phyloP scores from a whole-genome alignment of 495 filamentous ascomycete species.

The Durotheca rogersii region DNA sequence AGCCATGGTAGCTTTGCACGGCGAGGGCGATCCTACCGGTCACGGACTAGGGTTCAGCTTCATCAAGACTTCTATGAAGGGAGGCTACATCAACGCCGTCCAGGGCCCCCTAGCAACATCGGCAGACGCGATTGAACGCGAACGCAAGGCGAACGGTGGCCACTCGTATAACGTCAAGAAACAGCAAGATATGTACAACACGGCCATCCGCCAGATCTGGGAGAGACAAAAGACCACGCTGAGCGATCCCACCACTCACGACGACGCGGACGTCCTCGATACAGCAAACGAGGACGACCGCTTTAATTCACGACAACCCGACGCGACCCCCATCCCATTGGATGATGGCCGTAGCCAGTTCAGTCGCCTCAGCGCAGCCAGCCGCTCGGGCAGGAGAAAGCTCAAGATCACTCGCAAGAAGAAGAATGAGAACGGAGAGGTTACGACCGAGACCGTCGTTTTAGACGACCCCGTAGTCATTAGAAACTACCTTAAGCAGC shows the following conservation, averaged over 20 bases:
- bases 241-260: conserved; percentile 53
- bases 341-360: conserved; percentile 88
- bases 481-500: conserved; percentile 57
- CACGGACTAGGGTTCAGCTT: conserved; percentile 93
- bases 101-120: conserved; percentile 86
- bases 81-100: conserved; percentile 87
- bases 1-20: conserved; percentile 93
- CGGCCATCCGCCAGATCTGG: conserved; percentile 87
- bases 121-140: conserved; percentile 62
- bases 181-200: conserved; percentile 86
- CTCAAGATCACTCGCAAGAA: conserved; percentile 72
- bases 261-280: conserved; percentile 66
- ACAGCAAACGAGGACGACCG: conserved; percentile 58
- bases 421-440: conserved; percentile 61
- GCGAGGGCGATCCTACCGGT: conserved; percentile 92
- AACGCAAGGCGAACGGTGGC: conserved; percentile 84
- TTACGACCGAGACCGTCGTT: conserved; percentile 58
- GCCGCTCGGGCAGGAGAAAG: conserved; percentile 65
- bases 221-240: conserved; percentile 78
- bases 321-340: conserved; percentile 43
- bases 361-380: conserved; percentile 71
- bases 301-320: conserved; percentile 47
- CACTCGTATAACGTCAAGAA: conserved; percentile 96
- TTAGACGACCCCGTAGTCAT: conserved; percentile 75
- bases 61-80: conserved; percentile 97